phyloP scores from a whole-genome alignment of 768 basidiomycete species.

The Clitopilus hobsonii region DNA sequence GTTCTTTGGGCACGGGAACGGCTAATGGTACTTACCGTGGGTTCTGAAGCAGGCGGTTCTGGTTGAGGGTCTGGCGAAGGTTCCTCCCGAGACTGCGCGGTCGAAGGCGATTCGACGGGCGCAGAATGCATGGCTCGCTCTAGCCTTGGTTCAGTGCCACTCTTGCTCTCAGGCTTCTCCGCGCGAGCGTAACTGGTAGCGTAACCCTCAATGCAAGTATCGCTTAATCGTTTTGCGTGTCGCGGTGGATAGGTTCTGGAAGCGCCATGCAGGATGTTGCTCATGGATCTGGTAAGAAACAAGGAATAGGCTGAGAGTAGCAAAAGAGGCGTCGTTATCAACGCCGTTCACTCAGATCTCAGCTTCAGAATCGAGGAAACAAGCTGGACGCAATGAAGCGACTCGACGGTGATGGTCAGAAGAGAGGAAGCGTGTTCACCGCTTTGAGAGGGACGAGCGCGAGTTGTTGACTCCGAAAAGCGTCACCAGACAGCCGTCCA shows the following conservation, averaged over 20 bases:
- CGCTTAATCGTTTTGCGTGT: not conserved
- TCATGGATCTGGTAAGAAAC: not conserved
- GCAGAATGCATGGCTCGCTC: not conserved
- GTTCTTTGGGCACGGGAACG: constrained; percentile 1
- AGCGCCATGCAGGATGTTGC: not conserved
- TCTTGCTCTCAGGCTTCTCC: not conserved
- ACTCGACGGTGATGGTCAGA: not conserved
- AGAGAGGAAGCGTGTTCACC: not conserved
- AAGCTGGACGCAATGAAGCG: not conserved
- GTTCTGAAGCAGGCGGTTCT: constrained; percentile 2
- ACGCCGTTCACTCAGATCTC: not conserved
- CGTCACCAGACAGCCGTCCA: not conserved
- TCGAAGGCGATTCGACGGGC: not conserved
- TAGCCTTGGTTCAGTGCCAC: not conserved
- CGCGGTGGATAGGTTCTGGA: not conserved
- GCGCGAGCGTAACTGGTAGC: not conserved
- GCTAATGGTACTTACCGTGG: constrained; percentile 11
- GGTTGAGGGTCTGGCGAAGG: not conserved
- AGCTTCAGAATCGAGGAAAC: not conserved
- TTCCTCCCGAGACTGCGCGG: not conserved
- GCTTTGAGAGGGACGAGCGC: not conserved
- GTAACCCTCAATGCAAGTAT: not conserved
- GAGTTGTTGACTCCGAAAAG: not conserved
- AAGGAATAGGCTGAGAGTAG: not conserved
- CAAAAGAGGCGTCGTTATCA: not conserved